phyloP scores from a whole-genome alignment of 176 grass and related monocot species.

The Raddia distichophylla region DNA sequence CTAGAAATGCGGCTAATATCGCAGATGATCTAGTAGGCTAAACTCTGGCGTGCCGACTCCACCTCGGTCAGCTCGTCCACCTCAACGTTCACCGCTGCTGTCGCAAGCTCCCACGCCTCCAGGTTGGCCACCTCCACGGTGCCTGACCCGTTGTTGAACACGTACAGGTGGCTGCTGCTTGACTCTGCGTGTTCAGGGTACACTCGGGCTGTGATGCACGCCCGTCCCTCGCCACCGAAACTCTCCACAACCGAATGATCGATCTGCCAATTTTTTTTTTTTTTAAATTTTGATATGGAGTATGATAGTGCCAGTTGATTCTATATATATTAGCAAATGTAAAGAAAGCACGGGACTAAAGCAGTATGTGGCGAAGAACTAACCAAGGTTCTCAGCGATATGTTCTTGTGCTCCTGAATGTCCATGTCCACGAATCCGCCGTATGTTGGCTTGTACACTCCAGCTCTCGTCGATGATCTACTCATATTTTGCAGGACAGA shows the following conservation, averaged over 20 bases:
- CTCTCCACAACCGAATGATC: constrained; percentile 66
- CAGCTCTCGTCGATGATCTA: constrained; percentile 55
- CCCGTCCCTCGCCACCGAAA: constrained; percentile 44
- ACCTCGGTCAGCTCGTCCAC: too few species aligned
- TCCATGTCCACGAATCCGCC: constrained; percentile 63
- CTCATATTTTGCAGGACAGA: neutral
- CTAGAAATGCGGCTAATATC: too few species aligned
- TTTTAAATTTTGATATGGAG: too few species aligned
- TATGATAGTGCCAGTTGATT: too few species aligned
- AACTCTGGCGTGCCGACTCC: too few species aligned
- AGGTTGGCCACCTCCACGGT: constrained; percentile 41
- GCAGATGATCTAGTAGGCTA: too few species aligned
- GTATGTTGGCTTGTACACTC: constrained; percentile 47
- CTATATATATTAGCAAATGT: too few species aligned
- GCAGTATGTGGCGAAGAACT: neutral
- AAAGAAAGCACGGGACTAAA: too few species aligned
- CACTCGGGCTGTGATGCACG: constrained; percentile 58
- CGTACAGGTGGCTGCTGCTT: constrained; percentile 32
- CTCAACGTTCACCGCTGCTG: constrained; percentile 24
- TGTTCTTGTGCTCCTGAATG: constrained; percentile 52
- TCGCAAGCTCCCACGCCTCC: constrained; percentile 56
- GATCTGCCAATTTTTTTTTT: constrained; percentile 39
- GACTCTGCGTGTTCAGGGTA: constrained; percentile 46
- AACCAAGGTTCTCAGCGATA: constrained; percentile 77
- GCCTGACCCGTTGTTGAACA: constrained; percentile 54